Evolutionary conservation across 2,329 filamentous ascomycete genomes (phyloP).

Genomic region (Fusarium fracticaudum): DNA sequence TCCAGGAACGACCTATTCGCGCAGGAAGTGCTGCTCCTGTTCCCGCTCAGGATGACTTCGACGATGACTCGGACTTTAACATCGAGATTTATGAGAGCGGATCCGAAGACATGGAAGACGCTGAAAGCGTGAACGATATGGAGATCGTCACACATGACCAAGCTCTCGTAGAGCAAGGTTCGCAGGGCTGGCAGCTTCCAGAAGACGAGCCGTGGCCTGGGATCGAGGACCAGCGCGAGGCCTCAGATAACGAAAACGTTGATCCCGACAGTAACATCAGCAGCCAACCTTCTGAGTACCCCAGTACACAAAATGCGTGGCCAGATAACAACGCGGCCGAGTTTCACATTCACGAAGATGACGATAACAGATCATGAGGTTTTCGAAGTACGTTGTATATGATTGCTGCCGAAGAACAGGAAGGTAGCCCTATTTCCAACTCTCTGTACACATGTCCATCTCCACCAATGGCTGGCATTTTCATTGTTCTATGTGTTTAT

Average conservation of each 20-base stretch:
- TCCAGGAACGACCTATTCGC: constrained; percentile 51
- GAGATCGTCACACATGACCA: constrained; percentile 43
- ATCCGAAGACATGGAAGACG: constrained; percentile 48
- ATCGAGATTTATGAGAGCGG: constrained; percentile 50
- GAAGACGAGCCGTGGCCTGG: constrained; percentile 68
- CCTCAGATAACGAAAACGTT: constrained; percentile 62
- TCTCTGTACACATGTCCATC: constrained; percentile 1
- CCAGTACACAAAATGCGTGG: constrained; percentile 60
- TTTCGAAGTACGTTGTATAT: neutral
- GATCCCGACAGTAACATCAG: constrained; percentile 56
- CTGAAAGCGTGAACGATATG: constrained; percentile 39
- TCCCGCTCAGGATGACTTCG: constrained; percentile 45
- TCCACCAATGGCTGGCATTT: neutral
- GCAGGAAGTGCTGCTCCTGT: constrained; percentile 44
- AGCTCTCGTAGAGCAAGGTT: constrained; percentile 29
- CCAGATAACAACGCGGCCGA: constrained; percentile 42
- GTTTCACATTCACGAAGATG: constrained; percentile 56
- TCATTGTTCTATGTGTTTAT: neutral
- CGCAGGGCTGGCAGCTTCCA: constrained; percentile 49
- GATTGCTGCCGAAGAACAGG: constrained; percentile 12
- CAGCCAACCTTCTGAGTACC: constrained; percentile 66
- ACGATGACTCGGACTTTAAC: constrained; percentile 51
- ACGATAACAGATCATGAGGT: constrained; percentile 35
- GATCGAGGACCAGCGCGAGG: constrained; percentile 60
- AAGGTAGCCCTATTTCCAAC: constrained; percentile 2